phyloP scores from a whole-genome alignment of 2,329 filamentous ascomycete genomes.

The Nothopassalora personata region DNA sequence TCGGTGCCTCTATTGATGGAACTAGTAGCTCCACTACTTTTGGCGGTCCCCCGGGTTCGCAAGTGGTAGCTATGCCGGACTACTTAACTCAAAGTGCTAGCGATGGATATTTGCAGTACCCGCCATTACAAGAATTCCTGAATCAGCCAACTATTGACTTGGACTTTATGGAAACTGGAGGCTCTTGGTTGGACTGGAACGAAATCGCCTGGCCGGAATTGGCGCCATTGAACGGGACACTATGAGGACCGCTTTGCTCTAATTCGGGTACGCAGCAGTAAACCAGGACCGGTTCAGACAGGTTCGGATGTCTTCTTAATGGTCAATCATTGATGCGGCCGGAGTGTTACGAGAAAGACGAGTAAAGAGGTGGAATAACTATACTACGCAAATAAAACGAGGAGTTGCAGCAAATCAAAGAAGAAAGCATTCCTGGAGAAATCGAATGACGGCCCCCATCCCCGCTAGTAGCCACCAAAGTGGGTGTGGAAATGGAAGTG shows the following conservation, averaged over 20 bases:
- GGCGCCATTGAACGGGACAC: background rate
- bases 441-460: too few species aligned
- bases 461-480: too few species aligned
- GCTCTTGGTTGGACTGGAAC: constrained; percentile 17
- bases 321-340: too few species aligned
- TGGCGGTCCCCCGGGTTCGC: background rate
- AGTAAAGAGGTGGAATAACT: background rate
- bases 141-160: constrained; percentile 19
- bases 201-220: constrained; percentile 18
- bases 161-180: constrained; percentile 21
- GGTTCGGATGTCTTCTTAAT: too few species aligned
- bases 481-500: too few species aligned
- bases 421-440: background rate
- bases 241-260: background rate
- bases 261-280: background rate
- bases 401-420: background rate
- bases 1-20: background rate
- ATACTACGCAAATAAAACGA: background rate
- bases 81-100: background rate
- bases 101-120: background rate
- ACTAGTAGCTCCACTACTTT: background rate
- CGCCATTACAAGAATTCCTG: constrained; percentile 18
- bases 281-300: background rate
- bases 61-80: background rate
- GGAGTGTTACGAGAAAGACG: too few species aligned